A percentile compares a stretch with the other conserved stretches of the same genome.
Conservation (phyloP, 345 rosid species). For the Syzygium aqueum region DNA sequence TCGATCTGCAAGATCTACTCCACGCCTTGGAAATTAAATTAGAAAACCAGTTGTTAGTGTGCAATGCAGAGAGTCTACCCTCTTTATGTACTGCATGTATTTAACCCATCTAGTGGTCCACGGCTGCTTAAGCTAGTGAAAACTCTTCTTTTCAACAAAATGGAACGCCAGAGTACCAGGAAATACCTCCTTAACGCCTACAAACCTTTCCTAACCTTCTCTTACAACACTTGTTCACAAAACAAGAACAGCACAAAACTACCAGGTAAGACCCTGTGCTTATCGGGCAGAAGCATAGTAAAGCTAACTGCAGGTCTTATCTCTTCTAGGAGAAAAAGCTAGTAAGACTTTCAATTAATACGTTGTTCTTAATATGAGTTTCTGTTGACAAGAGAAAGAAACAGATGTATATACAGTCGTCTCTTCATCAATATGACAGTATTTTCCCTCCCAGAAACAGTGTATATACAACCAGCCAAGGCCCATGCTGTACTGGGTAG, state of each 20-base stretch:
- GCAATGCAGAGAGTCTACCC: neutral
- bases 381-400: neutral
- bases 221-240: neutral
- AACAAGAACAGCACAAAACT: neutral
- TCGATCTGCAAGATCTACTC: neutral
- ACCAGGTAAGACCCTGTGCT: neutral
- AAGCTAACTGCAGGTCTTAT: neutral
- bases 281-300: neutral
- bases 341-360: neutral
- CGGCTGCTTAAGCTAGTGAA: neutral
- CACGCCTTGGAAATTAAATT: neutral
- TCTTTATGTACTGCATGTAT: neutral
- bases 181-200: neutral
- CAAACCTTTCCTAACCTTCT: neutral
- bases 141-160: neutral
- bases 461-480: neutral
- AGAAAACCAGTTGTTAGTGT: neutral
- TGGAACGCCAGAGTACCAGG: neutral
- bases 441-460: neutral
- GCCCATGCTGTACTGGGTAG: neutral
- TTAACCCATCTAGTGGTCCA: neutral
- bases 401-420: accelerated
- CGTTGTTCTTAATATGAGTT: neutral
- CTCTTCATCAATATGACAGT: neutral
- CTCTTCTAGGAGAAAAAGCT: neutral